Evolutionary conservation across 1,284 basidiomycete genomes (phyloP).

Genomic region (Rhodotorula mucilaginosa): DNA sequence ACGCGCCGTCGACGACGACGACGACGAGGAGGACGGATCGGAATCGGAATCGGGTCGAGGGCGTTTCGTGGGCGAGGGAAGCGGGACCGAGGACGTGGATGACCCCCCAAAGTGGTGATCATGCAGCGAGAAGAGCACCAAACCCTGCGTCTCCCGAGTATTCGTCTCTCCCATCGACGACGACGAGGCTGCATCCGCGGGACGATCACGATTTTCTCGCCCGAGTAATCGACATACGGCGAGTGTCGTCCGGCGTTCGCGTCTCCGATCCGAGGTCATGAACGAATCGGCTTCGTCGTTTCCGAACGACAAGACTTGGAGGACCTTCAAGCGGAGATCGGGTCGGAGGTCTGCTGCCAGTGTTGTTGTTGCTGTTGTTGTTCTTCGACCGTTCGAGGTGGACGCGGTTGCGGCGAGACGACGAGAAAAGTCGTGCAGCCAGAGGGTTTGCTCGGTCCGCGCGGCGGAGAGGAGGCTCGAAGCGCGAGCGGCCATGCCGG

Average conservation of each 20-base stretch:
- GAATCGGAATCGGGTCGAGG: no score
- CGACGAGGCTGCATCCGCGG: not conserved
- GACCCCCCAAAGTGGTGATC: not conserved
- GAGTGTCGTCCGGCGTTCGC: not conserved
- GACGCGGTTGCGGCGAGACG: not conserved
- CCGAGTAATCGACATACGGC: not conserved
- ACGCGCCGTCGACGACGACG: not conserved
- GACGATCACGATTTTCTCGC: not conserved
- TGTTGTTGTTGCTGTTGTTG: no score
- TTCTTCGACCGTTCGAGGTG: not conserved
- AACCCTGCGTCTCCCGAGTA: conserved; percentile 11
- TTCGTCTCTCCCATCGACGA: rapidly evolving
- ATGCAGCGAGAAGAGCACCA: conserved; percentile 35
- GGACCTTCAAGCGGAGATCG: conserved; percentile 8
- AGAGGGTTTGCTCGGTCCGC: conserved; percentile 24
- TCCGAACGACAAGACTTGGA: not conserved
- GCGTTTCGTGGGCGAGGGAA: not conserved
- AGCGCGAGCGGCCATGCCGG: conserved; percentile 24
- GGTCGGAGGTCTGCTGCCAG: not conserved
- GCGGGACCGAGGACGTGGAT: not conserved
- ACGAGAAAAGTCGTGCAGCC: conserved; percentile 31
- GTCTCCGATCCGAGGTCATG: not conserved
- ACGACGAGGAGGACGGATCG: not conserved
- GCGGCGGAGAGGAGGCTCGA: conserved; percentile 3
- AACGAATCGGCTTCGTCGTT: not conserved